Conservation (phyloP, 2,329 filamentous ascomycete genomes). For the Cladorrhinum sp. region DNA sequence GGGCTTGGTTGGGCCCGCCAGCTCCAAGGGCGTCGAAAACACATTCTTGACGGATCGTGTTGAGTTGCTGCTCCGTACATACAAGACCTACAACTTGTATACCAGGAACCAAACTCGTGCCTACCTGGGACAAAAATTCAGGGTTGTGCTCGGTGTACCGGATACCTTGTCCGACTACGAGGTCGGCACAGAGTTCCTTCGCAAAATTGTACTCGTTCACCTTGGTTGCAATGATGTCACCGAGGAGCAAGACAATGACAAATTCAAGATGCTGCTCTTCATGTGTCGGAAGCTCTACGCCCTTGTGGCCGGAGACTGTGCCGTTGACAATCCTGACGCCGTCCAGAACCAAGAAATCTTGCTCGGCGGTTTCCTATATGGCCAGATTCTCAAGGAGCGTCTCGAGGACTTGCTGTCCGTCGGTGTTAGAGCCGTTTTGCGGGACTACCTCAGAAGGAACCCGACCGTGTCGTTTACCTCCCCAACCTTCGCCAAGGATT, state of each 20-base stretch:
- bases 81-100: slow-evolving; percentile 86
- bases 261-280: slow-evolving; percentile 90
- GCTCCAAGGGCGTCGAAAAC: slow-evolving; percentile 75
- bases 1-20: slow-evolving; percentile 75
- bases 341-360: slow-evolving; percentile 95
- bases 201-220: slow-evolving; percentile 87
- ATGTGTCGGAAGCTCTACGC: slow-evolving; percentile 97
- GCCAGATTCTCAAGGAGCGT: slow-evolving; percentile 91
- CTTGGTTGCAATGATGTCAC: slow-evolving; percentile 83
- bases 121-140: slow-evolving; percentile 88
- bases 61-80: slow-evolving; percentile 86
- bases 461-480: slow-evolving; percentile 72
- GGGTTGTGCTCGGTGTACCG: slow-evolving; percentile 78
- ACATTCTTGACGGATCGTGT: slow-evolving; percentile 95
- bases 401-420: slow-evolving; percentile 80
- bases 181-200: slow-evolving; percentile 85
- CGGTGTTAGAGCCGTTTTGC: slow-evolving; percentile 49
- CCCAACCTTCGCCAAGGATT: slow-evolving; percentile 74
- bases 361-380: slow-evolving; percentile 88
- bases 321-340: slow-evolving; percentile 93
- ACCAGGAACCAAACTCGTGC: slow-evolving; percentile 77
- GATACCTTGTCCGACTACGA: slow-evolving; percentile 84
- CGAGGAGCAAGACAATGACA: slow-evolving; percentile 80
- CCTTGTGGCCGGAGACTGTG: slow-evolving; percentile 86
- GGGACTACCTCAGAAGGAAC: slow-evolving; percentile 55